Percentiles rank a stretch among this genome's conserved stretches.
Evolutionary conservation across 805 yeast species (phyloP).

Genomic region (Starmerella apicola): DNA sequence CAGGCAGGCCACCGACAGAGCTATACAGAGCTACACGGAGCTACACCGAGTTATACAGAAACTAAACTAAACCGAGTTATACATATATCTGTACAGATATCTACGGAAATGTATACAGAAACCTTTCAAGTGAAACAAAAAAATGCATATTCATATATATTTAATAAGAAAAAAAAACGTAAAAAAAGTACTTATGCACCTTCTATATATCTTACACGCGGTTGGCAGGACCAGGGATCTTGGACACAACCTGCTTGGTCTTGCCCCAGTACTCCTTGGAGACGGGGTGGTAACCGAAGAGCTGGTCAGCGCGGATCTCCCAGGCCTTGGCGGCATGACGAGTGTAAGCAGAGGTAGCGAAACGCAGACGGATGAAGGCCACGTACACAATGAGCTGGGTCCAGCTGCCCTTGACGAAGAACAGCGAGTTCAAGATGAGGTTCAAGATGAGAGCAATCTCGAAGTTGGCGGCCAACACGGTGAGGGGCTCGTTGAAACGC

Average conservation of each 20-base stretch:
- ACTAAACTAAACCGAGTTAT: neutral
- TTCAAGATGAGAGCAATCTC: constrained; percentile 38
- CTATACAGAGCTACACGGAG: no score
- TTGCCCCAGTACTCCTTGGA: constrained; percentile 40
- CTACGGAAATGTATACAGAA: neutral
- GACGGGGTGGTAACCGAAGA: constrained; percentile 41
- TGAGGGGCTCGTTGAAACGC: constrained; percentile 44
- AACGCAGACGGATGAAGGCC: constrained; percentile 62
- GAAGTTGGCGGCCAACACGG: constrained; percentile 46
- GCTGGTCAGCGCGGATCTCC: constrained; percentile 54
- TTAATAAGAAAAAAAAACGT: no score
- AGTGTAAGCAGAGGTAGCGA: constrained; percentile 61
- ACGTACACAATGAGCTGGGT: constrained; percentile 36
- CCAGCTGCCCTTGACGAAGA: constrained; percentile 56
- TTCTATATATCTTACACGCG: constrained; percentile 1
- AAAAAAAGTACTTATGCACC: no score
- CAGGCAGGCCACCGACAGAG: no score
- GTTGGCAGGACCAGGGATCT: constrained; percentile 15
- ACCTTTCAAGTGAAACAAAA: no score
- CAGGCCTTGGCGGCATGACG: constrained; percentile 53
- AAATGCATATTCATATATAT: no score
- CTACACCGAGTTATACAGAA: no score
- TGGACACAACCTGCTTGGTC: constrained; percentile 28
- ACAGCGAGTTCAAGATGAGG: constrained; percentile 33
- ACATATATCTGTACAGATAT: no score